Base-by-base conservation (phyloP, 768 basidiomycete species). In the Chalciporus piperatus region DNA sequence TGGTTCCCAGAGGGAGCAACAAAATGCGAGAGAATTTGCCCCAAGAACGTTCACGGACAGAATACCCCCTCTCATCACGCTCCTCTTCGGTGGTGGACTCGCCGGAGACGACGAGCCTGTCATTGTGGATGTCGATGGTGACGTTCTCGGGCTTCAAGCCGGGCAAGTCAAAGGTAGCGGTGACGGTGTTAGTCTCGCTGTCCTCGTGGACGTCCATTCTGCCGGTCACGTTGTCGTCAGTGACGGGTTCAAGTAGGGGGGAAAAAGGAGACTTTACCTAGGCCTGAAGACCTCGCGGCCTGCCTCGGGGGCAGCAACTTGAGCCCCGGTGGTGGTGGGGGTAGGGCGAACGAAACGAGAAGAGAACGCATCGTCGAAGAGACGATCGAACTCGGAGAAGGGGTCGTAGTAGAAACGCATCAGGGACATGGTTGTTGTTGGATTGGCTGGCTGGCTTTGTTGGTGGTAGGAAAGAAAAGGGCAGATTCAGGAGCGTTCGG, bases 141-240 rank as follows among this genome's bases (percentile, higher is more conserved):
- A 84, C 69, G 52, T 82, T 67, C 41, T 81, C 76, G 28, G 77
- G 75, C 49, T 68, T 67, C 35, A 83, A 25, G 17, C 82, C 82
- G 0, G 84, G 82, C 7, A 85, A 67, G 56, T 85, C 83, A 59
- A 84, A 81, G 7, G 72, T 64, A 38, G 82, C 82, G 0, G 77
- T 79, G 35, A 84, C 76, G 33, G 69, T 59, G 58, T 81, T 80
- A 20, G 63, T 66, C 19, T 76, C 71, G 1, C 58, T 41, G 51
- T 80, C 68, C 57, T 83, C 81, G 58, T 79, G 76, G 12, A 83
- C 65, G 55, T 83, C 79, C 75, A 83, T 77, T 56, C 82, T 83
- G 54, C 1, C 16, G 35, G 27, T 20, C n/a, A 20, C 23, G 17
- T 2, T 9, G 27, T 3, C 3, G 30, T 58, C 47, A 52, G 14